Evolutionary conservation across 805 yeast genomes (phyloP), one percentile per base, ranked within the genome.

Genomic region (Yarrowia alimentaria): DNA sequence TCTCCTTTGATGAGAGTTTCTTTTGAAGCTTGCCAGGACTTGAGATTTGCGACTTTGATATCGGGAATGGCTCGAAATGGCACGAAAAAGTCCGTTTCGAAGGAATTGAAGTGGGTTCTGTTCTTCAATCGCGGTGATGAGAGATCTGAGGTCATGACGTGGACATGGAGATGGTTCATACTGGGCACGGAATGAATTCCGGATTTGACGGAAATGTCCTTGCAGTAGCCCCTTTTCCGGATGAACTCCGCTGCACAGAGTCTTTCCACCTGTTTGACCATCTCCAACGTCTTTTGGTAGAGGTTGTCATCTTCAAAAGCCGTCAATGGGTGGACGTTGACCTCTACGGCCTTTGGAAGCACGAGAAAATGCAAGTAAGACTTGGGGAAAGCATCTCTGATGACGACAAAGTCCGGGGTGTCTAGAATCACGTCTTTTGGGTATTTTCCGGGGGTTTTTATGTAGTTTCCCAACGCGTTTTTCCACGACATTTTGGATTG

Each of bases 81-180:
- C 1, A 84, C 78, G 53, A 85, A 85, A 61, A 86, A 86, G 0
- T 59, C 58, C 0, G 89, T 78, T 16, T 71, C 80, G 65, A 86
- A 86, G 3, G 89, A 80, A 60, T 81, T 81, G 63, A 78, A 85
- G 63, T 86, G 95, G 51, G 71, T 73, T 54, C 74, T 77, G 57
- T 79, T 69, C 62, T 84, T 85, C 67, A 85, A 52, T 19, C 69
- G 59, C 0, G 66, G 66, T 8, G 85, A 77, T 56, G 69, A 59
- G 59, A 82, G 75, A 63, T 86, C 95, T 42, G 67, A 69, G 0
- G 89, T 79, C 40, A 86, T 71, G 18, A 86, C 78, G 66, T 86
- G 95, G 14, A 86, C 68, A 60, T 86, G 95, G 35, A 85, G 58
- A 61, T 86, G 84, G 30, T 64, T 65, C 73, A 85, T 62, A 0